Evolutionary conservation across 2,329 filamentous ascomycete genomes (phyloP).

Genomic region (Neospermospora avenae): DNA sequence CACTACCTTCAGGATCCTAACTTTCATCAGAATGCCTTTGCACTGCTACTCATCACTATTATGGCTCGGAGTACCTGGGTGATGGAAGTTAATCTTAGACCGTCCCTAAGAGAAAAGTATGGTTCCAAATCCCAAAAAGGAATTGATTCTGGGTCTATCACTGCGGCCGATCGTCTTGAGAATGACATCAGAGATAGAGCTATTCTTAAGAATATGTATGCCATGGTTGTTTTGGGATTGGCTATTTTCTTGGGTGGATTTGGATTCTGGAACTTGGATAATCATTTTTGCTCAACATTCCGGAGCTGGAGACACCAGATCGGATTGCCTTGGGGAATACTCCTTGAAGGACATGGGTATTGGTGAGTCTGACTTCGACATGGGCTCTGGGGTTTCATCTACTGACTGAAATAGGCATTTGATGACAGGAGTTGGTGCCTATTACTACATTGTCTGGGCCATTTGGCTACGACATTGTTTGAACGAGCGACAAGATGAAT

Average conservation of each 20-base stretch:
- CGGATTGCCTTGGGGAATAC: slow-evolving; percentile 67
- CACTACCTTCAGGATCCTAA: slow-evolving; percentile 69
- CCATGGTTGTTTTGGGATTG: slow-evolving; percentile 55
- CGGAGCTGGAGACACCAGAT: slow-evolving; percentile 54
- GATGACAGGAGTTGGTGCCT: slow-evolving; percentile 69
- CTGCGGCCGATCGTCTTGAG: slow-evolving; percentile 36
- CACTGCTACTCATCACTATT: slow-evolving; percentile 57
- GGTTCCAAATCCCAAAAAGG: slow-evolving; percentile 36
- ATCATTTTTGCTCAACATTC: slow-evolving; percentile 50
- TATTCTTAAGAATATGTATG: slow-evolving; percentile 65
- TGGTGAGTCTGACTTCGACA: slow-evolving; percentile 47
- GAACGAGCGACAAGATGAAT: slow-evolving; percentile 64
- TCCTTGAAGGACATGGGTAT: slow-evolving; percentile 72
- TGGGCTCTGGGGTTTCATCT: neutral
- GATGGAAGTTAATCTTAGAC: slow-evolving; percentile 65
- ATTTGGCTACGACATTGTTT: slow-evolving; percentile 69
- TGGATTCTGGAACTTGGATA: slow-evolving; percentile 65
- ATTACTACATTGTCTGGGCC: slow-evolving; percentile 70
- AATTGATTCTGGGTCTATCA: slow-evolving; percentile 1
- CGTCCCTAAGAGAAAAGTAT: slow-evolving; percentile 40
- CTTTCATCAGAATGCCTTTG: slow-evolving; percentile 73
- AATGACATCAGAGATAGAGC: slow-evolving; percentile 57
- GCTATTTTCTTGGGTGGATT: slow-evolving; percentile 62
- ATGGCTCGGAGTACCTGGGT: slow-evolving; percentile 57
- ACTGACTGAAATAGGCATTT: slow-evolving; percentile 49